Base-by-base conservation (phyloP, 176 grass and related monocot genomes). In the Lolium perenne region DNA sequence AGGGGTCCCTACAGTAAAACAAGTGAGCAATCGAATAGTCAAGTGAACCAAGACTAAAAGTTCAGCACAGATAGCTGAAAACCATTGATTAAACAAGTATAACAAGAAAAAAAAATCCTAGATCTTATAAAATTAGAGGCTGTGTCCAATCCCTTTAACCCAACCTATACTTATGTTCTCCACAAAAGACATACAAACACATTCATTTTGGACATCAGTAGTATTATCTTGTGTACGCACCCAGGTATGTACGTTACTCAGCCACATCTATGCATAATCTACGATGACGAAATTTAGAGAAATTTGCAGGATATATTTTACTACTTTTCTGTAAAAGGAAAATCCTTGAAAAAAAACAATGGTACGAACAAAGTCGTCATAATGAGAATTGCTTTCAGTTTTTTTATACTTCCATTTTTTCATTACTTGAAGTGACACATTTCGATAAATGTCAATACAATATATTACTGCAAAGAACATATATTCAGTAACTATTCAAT, bases 1-100 rank as follows among this genome's bases (percentile, higher is more conserved):
- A 81, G 26, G 22, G 22, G 14, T 75, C 68, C 45, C 72, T 78
- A 82, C 0, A 78, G 22, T 54, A 43, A 80, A 79, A 64, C 22
- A 64, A 40, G 46, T 80, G 66, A 64, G 25, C 1, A 73, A 65
- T 32, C 3, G 26, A 74, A 17, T 64, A 56, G 26, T 55, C 56
- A 87, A 20, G 20, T 80, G 60, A 38, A 21, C 10, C 25, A 2
- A 71, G 51, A 50, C 8, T 3, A 80, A 62, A 61, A 51, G 65
- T 16, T 60, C 16, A 18, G 51, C 22, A 61, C 35, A 10, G 7
- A 71, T 71, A 79, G 70, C 51, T 38, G 40, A 85, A 78, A 68
- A 41, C 50, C 38, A 6, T 35, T 32, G 78, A 6, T 35, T n/a
- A 69, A 71, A 32, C 22, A 32, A 38, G 3, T 21, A 41, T 9